Conservation (phyloP, 768 basidiomycete species). For the Pluteus cervinus region DNA sequence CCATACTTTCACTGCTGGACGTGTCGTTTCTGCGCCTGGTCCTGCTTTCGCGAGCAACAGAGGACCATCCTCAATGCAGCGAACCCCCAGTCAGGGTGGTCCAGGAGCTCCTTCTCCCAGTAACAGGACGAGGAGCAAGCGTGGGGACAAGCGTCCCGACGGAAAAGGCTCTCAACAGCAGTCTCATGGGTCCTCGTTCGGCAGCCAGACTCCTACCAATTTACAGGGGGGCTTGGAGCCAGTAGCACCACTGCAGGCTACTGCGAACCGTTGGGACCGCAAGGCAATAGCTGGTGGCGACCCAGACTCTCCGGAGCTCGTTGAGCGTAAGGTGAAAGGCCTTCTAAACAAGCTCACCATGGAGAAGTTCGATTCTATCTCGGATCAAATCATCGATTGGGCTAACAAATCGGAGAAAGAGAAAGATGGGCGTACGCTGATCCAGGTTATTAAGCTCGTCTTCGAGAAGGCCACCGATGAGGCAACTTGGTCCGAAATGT, state of each 20-base stretch:
- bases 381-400: conserved; percentile 91
- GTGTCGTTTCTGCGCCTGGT: conserved; percentile 54
- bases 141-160: conserved; percentile 74
- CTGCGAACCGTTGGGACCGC: conserved; percentile 83
- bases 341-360: conserved; percentile 94
- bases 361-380: conserved; percentile 95
- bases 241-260: conserved; percentile 68
- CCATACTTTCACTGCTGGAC: conserved; percentile 32
- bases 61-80: conserved; percentile 55
- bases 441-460: conserved; percentile 92
- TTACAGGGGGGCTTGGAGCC: conserved; percentile 44
- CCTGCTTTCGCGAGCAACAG: conserved; percentile 44
- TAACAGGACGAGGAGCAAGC: conserved; percentile 71
- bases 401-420: conserved; percentile 92
- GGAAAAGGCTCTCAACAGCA: conserved; percentile 23
- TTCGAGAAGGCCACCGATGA: conserved; percentile 98
- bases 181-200: conserved; percentile 29
- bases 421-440: conserved; percentile 89
- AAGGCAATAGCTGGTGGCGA: conserved; percentile 41
- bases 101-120: conserved; percentile 43
- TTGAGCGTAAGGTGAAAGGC: conserved; percentile 89
- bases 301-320: conserved; percentile 71
- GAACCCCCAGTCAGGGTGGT: conserved; percentile 64
- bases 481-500: conserved; percentile 95
- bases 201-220: conserved; percentile 21